Evolutionary conservation across 352 stramenopile genomes (phyloP).

Genomic region (Phytophthora ramorum): DNA sequence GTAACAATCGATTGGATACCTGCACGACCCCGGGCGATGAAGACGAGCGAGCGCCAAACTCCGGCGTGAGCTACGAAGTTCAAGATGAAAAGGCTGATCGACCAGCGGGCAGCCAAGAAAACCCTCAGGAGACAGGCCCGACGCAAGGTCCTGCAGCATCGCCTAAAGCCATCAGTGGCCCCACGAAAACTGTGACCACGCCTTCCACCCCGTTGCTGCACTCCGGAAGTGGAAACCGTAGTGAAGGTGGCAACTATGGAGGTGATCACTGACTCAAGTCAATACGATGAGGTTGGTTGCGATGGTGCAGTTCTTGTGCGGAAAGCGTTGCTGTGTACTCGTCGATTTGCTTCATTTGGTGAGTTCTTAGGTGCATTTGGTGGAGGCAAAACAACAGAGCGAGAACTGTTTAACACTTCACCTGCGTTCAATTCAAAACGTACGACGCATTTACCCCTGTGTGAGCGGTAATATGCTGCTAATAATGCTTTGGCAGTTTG

Average conservation of each 20-base stretch:
- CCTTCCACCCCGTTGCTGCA: constrained; percentile 7
- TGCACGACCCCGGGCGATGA: constrained; percentile 8
- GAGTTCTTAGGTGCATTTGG: background rate
- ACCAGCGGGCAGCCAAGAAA: background rate
- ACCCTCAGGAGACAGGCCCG: background rate
- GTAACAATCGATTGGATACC: background rate
- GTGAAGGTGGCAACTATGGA: background rate
- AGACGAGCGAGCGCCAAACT: constrained; percentile 10
- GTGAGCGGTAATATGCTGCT: background rate
- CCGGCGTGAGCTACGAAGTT: constrained; percentile 1
- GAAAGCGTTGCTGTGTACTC: background rate
- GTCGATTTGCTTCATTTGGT: background rate
- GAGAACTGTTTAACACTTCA: too few relatives aligned
- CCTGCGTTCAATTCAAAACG: too few relatives aligned
- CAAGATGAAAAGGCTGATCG: constrained; percentile 8
- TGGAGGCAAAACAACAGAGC: background rate
- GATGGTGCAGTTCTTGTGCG: background rate
- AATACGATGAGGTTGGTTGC: background rate
- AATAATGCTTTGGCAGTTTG: background rate
- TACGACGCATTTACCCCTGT: too few relatives aligned
- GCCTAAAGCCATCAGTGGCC: background rate
- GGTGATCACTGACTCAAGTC: background rate
- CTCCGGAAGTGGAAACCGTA: background rate
- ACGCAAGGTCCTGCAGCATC: background rate
- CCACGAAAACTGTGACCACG: background rate